Conservation (phyloP, 2,329 filamentous ascomycete species). For the Colletotrichum tropicicola region DNA sequence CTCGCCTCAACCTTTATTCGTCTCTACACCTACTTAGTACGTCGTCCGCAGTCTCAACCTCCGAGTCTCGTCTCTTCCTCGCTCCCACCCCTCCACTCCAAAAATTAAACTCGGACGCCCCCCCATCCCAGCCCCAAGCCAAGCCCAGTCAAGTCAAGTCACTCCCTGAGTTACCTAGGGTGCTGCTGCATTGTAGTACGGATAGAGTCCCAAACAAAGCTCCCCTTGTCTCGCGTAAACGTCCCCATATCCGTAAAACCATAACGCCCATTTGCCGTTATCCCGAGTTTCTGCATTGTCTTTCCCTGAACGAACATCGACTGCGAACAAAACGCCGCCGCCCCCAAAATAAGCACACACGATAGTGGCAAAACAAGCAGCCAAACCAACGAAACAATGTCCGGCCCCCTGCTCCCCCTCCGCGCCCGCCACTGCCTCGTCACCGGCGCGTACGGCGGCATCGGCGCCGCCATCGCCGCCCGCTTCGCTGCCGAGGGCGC, state of each 20-base stretch:
- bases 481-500: conserved; percentile 72
- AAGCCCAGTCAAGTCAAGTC: not conserved
- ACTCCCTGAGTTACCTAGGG: too few species aligned
- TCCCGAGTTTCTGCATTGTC: not conserved
- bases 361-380: not conserved
- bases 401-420: conserved; percentile 32
- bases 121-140: not conserved
- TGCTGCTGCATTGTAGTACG: too few species aligned
- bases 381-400: conserved; percentile 1
- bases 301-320: not conserved
- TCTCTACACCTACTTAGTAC: not conserved
- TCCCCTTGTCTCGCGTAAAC: too few species aligned
- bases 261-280: not conserved
- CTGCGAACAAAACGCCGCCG: not conserved
- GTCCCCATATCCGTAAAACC: not conserved
- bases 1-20: not conserved
- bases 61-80: not conserved
- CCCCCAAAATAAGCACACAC: not conserved
- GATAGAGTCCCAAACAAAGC: too few species aligned
- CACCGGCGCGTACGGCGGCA: conserved; percentile 76
- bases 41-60: not conserved
- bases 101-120: conserved; percentile 7
- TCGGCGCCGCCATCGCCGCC: conserved; percentile 73
- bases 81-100: not conserved
- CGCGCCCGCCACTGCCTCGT: conserved; percentile 65